A percentile compares a stretch with the other conserved stretches of the same genome.
These are phyloP conservation scores for Tripidium arundinaceum DNA, from an alignment of 202 grass and related monocot genomes.

Conservation along the genomic window DNA sequence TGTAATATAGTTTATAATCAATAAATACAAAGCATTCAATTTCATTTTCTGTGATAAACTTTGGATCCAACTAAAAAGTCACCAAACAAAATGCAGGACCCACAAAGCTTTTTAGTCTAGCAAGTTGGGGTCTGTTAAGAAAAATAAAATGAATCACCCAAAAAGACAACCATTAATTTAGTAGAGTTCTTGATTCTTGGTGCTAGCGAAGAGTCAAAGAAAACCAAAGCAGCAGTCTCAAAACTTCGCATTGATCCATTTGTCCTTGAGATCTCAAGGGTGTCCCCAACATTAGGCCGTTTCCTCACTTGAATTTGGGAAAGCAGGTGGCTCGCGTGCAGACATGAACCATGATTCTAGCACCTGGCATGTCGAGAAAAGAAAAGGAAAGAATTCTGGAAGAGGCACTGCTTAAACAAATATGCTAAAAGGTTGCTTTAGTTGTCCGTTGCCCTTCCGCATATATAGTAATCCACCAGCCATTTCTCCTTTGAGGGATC, in stretches of 20 bases:
- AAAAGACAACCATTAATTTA: slow-evolving; percentile 10
- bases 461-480: background rate
- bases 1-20: background rate
- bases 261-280: slow-evolving; percentile 12
- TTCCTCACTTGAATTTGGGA: slow-evolving; percentile 16
- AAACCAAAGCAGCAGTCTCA: slow-evolving; percentile 26
- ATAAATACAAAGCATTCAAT: background rate
- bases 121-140: background rate
- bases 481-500: background rate
- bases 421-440: slow-evolving; percentile 6
- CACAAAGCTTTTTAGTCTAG: background rate
- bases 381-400: slow-evolving; percentile 22
- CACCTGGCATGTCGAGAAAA: slow-evolving; percentile 31
- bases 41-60: slow-evolving; percentile 9
- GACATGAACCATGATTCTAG: slow-evolving; percentile 13
- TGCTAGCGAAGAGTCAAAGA: slow-evolving; percentile 10
- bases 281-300: background rate
- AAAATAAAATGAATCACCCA: background rate
- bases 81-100: slow-evolving; percentile 2
- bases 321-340: slow-evolving; percentile 23
- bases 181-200: slow-evolving; percentile 27
- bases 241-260: slow-evolving; percentile 23
- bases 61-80: slow-evolving; percentile 6
- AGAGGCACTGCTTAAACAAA: slow-evolving; percentile 17
- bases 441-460: background rate